Conservation (phyloP, 2,329 filamentous ascomycete genomes). For the Ilyonectria robusta region DNA sequence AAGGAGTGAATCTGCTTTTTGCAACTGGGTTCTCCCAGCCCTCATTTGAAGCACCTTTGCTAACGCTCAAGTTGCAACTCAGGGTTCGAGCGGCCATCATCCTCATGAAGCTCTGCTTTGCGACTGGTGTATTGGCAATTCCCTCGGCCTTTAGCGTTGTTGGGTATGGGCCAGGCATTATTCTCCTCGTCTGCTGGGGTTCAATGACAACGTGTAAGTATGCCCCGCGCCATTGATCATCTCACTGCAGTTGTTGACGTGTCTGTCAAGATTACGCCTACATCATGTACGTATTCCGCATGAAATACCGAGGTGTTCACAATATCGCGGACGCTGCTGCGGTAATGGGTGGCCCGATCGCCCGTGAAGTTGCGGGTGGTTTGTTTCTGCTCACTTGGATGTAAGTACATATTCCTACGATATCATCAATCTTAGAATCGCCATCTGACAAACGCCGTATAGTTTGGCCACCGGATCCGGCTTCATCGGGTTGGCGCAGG, state of each 20-base stretch:
- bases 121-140: conserved; percentile 47
- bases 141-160: conserved; percentile 43
- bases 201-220: conserved; percentile 42
- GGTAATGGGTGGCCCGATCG: conserved; percentile 41
- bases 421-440: too few species aligned
- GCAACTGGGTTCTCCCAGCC: neutral
- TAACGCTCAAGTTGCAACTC: neutral
- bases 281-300: conserved; percentile 46
- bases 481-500: conserved; percentile 43
- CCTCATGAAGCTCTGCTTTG: conserved; percentile 40
- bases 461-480: conserved; percentile 42
- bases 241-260: neutral
- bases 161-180: conserved; percentile 42
- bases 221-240: neutral
- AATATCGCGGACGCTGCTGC: conserved; percentile 46
- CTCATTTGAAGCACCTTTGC: neutral
- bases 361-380: conserved; percentile 39
- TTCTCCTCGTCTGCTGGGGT: conserved; percentile 39
- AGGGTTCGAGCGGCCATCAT: conserved; percentile 44
- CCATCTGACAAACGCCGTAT: neutral
- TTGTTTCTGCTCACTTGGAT: conserved; percentile 45
- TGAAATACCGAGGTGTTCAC: conserved; percentile 43
- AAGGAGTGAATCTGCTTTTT: neutral
- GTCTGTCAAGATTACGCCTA: conserved; percentile 43
- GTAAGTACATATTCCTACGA: conserved; percentile 22